phyloP scores from a whole-genome alignment of 75 land plant genomes.

The Ceratopteris richardii region DNA sequence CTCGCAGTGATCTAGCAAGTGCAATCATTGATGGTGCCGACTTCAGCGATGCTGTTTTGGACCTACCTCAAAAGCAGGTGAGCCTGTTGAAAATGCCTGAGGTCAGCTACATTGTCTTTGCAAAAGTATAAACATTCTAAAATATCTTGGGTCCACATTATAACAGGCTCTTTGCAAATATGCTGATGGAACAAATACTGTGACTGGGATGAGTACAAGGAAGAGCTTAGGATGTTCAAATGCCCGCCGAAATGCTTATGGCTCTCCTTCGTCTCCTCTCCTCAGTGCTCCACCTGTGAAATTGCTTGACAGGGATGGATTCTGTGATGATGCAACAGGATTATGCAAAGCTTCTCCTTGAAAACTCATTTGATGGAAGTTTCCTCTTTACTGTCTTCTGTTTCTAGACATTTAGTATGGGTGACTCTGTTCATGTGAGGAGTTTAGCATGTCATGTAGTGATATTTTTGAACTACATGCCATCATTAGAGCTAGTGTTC shows the following conservation, averaged over 20 bases:
- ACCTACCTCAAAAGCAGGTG: constrained; percentile 88
- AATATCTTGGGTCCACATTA: too few species aligned
- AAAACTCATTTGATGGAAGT: too few species aligned
- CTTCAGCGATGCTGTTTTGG: constrained; percentile 96
- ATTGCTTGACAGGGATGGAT: constrained; percentile 89
- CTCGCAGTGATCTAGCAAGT: constrained; percentile 92
- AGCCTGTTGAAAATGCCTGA: not conserved
- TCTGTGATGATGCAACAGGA: constrained; percentile 76
- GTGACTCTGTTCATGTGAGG: too few species aligned
- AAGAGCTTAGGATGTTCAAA: constrained; percentile 93
- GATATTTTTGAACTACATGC: too few species aligned
- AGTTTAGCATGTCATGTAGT: too few species aligned
- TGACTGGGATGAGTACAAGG: constrained; percentile 86
- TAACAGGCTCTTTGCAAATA: constrained; percentile 94
- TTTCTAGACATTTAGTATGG: too few species aligned
- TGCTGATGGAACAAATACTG: constrained; percentile 88
- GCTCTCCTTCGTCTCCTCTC: constrained; percentile 88
- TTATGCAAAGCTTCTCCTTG: constrained; percentile 59
- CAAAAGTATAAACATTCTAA: too few species aligned
- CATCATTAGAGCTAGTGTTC: too few species aligned
- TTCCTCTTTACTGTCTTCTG: too few species aligned
- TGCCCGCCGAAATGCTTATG: constrained; percentile 81
- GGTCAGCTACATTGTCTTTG: not conserved
- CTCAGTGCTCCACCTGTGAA: constrained; percentile 85
- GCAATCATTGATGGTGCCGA: constrained; percentile 94